A percentile compares a stretch with the other conserved stretches of the same genome.
Conservation (phyloP, 805 yeast species). For the Grigorovia jiainica region DNA sequence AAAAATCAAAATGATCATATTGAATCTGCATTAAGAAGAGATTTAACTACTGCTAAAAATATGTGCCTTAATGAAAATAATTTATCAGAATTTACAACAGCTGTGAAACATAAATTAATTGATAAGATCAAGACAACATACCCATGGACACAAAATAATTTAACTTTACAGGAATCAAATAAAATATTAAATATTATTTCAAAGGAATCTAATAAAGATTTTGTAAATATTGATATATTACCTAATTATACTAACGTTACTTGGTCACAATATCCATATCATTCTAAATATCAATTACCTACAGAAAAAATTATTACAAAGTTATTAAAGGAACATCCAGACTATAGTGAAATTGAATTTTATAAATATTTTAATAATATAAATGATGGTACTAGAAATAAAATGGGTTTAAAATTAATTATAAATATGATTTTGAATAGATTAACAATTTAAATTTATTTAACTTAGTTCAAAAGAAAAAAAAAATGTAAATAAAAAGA, state of each 20-base stretch:
- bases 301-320: constrained; percentile 52
- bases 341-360: constrained; percentile 55
- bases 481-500: no score
- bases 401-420: constrained; percentile 15
- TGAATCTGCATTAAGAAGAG: constrained; percentile 58
- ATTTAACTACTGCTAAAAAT: constrained; percentile 67
- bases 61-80: constrained; percentile 40
- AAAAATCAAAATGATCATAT: constrained; percentile 50
- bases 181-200: not conserved
- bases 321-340: constrained; percentile 51
- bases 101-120: constrained; percentile 54
- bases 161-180: not conserved
- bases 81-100: constrained; percentile 53
- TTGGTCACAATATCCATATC: constrained; percentile 36
- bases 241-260: constrained; percentile 25
- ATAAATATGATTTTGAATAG: not conserved
- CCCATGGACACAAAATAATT: constrained; percentile 35
- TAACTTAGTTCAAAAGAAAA: no score
- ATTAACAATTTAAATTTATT: no score
- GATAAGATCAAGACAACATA: constrained; percentile 47
- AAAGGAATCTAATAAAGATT: not conserved
- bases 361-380: constrained; percentile 43
- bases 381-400: constrained; percentile 18
- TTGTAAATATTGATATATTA: not conserved
- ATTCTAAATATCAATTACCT: constrained; percentile 61